Evolutionary conservation across 2,329 filamentous ascomycete genomes (phyloP).

Genomic region (Cercospora canescens): DNA sequence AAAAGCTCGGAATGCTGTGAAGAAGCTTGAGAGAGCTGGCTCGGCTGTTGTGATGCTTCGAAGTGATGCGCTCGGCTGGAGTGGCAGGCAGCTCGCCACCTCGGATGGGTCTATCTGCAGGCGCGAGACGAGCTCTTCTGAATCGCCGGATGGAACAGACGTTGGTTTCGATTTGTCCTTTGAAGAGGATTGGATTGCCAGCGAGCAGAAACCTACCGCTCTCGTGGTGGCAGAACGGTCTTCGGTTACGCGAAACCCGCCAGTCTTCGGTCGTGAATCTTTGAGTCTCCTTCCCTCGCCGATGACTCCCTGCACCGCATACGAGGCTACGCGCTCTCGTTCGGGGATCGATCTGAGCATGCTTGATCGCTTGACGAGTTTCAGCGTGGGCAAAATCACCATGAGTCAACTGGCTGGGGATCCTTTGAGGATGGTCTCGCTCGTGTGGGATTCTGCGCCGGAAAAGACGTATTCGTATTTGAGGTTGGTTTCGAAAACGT

Average conservation of each 20-base stretch:
- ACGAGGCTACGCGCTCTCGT: slow-evolving; percentile 21
- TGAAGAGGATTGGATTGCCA: background rate
- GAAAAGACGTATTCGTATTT: slow-evolving; percentile 26
- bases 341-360: slow-evolving; percentile 28
- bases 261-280: background rate
- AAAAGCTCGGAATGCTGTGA: slow-evolving; percentile 12
- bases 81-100: too few relatives aligned
- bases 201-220: background rate
- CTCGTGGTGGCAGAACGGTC: too few relatives aligned
- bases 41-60: too few relatives aligned
- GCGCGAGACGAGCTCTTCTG: too few relatives aligned
- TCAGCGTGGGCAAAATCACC: slow-evolving; percentile 27
- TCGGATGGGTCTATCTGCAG: too few relatives aligned
- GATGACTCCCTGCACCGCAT: background rate
- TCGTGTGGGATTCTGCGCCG: slow-evolving; percentile 12
- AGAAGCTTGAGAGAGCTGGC: background rate
- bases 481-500: slow-evolving; percentile 25
- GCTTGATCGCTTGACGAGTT: slow-evolving; percentile 29
- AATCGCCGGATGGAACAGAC: background rate
- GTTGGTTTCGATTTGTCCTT: background rate
- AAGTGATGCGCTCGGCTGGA: too few relatives aligned
- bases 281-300: background rate
- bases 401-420: slow-evolving; percentile 19
- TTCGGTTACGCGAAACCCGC: too few relatives aligned
- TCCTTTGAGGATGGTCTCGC: slow-evolving; percentile 13